Conservation (phyloP, 2,329 filamentous ascomycete genomes). For the Exophiala dermatitidis region DNA sequence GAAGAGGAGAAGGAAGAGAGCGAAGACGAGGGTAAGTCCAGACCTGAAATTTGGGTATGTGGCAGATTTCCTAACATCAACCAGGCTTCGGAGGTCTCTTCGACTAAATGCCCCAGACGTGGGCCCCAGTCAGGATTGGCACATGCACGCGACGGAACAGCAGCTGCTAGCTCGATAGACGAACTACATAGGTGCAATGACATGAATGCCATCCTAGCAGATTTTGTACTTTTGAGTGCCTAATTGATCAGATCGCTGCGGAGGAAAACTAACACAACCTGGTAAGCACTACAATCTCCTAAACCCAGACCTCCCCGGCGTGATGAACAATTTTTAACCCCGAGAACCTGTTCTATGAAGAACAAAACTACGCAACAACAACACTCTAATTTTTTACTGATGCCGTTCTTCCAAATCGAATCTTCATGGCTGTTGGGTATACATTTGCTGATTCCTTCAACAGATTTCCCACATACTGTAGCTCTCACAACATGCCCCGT, state of each 20-base stretch:
- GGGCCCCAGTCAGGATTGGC: constrained; percentile 31
- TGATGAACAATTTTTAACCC: constrained; percentile 65
- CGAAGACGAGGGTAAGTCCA: constrained; percentile 51
- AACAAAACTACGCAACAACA: constrained; percentile 52
- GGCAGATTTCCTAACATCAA: constrained; percentile 32
- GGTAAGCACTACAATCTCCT: constrained; percentile 19
- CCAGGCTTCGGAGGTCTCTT: constrained; percentile 75
- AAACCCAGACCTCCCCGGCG: constrained; percentile 31
- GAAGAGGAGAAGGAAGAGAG: constrained; percentile 61
- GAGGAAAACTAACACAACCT: constrained; percentile 8
- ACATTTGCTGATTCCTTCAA: constrained; percentile 8
- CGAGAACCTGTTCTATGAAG: constrained; percentile 50
- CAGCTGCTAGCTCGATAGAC: constrained; percentile 33
- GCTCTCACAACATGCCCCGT: not conserved
- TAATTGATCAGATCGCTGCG: not conserved
- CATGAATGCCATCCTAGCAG: constrained; percentile 7
- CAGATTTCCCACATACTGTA: not conserved
- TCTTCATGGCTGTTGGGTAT: not conserved
- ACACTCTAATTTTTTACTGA: constrained; percentile 70
- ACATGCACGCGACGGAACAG: constrained; percentile 34
- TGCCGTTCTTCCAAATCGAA: constrained; percentile 26
- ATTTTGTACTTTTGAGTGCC: not conserved
- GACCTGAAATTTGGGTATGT: constrained; percentile 35
- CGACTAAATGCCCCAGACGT: constrained; percentile 42
- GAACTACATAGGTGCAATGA: constrained; percentile 31